A percentile compares a stretch with the other conserved stretches of the same genome.
phyloP scores from a whole-genome alignment of 768 basidiomycete genomes.

The Suillus subalutaceus region DNA sequence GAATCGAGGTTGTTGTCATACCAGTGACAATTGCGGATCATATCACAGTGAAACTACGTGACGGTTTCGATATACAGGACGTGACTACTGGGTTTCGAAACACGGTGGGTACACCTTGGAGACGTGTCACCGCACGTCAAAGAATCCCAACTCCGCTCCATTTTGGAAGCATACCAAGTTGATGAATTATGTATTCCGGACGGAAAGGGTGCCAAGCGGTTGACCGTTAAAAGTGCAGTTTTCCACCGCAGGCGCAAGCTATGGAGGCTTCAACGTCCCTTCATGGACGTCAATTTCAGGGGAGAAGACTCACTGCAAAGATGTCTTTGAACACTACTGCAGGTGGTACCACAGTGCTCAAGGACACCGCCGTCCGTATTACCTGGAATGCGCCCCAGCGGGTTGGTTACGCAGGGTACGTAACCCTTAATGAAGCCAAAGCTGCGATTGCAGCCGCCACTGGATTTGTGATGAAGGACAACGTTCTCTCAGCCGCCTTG shows the following conservation, averaged over 20 bases:
- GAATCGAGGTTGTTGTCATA: slow-evolving; percentile 1
- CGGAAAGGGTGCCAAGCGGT: slow-evolving; percentile 23
- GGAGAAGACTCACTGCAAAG: slow-evolving; percentile 44
- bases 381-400: slow-evolving; percentile 61
- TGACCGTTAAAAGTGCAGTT: slow-evolving; percentile 50
- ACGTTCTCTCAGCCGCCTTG: slow-evolving; percentile 47
- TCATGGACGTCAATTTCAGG: slow-evolving; percentile 47
- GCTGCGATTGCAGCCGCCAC: slow-evolving; percentile 50
- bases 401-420: slow-evolving; percentile 67
- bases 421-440: slow-evolving; percentile 48
- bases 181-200: slow-evolving; percentile 38
- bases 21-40: slow-evolving; percentile 51
- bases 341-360: slow-evolving; percentile 41
- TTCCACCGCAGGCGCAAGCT: slow-evolving; percentile 48
- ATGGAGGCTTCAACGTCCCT: slow-evolving; percentile 53
- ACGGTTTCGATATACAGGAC: slow-evolving; percentile 62
- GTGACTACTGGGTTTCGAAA: slow-evolving; percentile 72
- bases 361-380: slow-evolving; percentile 59
- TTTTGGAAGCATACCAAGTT: slow-evolving; percentile 50
- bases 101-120: slow-evolving; percentile 57
- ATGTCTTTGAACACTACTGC: slow-evolving; percentile 45
- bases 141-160: slow-evolving; percentile 34
- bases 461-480: slow-evolving; percentile 39
- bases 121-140: slow-evolving; percentile 48
- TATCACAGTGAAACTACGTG: slow-evolving; percentile 55